These are phyloP conservation scores for Backusella westeae DNA, from an alignment of 192 early-diverging fungal genomes.

Conservation along the genomic window DNA sequence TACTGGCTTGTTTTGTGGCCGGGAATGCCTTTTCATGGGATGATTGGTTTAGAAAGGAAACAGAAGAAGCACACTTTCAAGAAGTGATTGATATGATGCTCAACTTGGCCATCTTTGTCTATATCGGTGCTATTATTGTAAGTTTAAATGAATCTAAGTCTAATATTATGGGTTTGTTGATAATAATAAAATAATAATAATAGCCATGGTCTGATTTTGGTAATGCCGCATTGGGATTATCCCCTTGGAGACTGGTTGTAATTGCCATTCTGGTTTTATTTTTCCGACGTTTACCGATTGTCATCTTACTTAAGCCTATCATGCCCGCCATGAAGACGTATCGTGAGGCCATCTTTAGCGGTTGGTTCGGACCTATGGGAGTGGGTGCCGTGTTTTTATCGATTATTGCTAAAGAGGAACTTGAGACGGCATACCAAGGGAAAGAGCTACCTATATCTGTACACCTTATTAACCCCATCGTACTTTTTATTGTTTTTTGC, in stretches of 20 bases:
- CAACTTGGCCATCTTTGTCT: constrained; percentile 88
- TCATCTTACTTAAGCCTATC: constrained; percentile 59
- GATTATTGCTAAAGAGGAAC: constrained; percentile 44
- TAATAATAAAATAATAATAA: neutral
- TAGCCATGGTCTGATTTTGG: constrained; percentile 67
- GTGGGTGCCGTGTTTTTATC: constrained; percentile 54
- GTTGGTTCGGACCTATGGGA: constrained; percentile 90
- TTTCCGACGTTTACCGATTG: constrained; percentile 70
- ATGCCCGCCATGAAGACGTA: constrained; percentile 70
- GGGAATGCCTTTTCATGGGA: constrained; percentile 88
- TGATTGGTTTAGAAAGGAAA: constrained; percentile 85
- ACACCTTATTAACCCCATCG: constrained; percentile 51
- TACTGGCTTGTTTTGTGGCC: constrained; percentile 76
- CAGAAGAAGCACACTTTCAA: constrained; percentile 81
- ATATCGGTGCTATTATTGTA: constrained; percentile 72
- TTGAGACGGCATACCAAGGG: constrained; percentile 16
- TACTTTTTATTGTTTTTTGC: constrained; percentile 73
- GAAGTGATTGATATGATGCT: constrained; percentile 88
- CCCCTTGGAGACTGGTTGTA: constrained; percentile 69
- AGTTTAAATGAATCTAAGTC: constrained; percentile 1
- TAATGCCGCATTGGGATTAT: constrained; percentile 46
- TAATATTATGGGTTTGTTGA: neutral
- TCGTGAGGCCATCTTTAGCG: constrained; percentile 78
- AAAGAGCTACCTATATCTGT: constrained; percentile 21
- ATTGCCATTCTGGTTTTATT: constrained; percentile 62